Conservation (phyloP, 2,329 filamentous ascomycete genomes). For the Pseudogymnoascus sp. region DNA sequence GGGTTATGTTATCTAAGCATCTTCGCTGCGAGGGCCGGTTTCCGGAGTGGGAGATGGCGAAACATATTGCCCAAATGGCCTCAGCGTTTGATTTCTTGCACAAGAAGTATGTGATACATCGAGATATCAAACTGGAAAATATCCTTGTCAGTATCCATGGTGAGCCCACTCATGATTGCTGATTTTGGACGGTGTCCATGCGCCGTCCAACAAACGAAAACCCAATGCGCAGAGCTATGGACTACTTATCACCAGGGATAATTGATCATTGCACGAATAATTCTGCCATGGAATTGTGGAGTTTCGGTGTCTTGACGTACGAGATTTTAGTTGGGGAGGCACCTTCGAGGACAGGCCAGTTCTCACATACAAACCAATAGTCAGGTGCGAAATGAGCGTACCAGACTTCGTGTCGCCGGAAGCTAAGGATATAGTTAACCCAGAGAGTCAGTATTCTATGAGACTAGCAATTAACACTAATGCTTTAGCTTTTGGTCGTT, state of each 20-base stretch:
- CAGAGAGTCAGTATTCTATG: constrained; percentile 44
- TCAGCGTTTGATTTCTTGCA: constrained; percentile 89
- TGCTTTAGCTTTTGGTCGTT: constrained; percentile 65
- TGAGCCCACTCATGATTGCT: constrained; percentile 71
- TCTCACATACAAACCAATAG: constrained; percentile 89
- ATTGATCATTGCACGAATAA: constrained; percentile 85
- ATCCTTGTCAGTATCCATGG: constrained; percentile 80
- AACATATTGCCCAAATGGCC: constrained; percentile 71
- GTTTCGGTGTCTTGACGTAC: constrained; percentile 85
- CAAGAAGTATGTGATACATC: constrained; percentile 86
- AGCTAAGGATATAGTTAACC: constrained; percentile 86
- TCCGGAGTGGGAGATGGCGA: constrained; percentile 62
- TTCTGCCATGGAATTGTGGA: constrained; percentile 96
- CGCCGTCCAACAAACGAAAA: constrained; percentile 83
- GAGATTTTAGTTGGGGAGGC: constrained; percentile 95
- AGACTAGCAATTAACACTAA: constrained; percentile 15
- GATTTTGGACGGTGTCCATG: constrained; percentile 98
- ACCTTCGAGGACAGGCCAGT: constrained; percentile 93
- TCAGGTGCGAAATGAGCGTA: constrained; percentile 82
- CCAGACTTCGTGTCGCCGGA: constrained; percentile 85
- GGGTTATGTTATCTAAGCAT: constrained; percentile 66
- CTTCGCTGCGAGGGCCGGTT: constrained; percentile 59
- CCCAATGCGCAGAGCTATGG: constrained; percentile 96
- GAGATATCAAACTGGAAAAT: constrained; percentile 90
- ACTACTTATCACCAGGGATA: constrained; percentile 98